phyloP scores from a whole-genome alignment of 345 rosid species.

The Eucalyptus pauciflora region DNA sequence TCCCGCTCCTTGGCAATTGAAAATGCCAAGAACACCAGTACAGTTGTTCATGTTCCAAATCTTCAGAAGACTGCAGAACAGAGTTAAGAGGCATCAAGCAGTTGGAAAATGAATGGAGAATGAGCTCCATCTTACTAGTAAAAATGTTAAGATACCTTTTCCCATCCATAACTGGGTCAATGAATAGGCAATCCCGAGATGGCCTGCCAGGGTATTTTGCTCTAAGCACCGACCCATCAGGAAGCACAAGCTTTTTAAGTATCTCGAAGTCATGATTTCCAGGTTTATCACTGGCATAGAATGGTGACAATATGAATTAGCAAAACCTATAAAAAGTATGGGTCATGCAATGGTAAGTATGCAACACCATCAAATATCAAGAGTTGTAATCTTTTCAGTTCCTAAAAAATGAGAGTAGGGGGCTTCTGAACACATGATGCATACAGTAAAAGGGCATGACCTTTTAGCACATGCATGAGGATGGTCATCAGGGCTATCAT shows the following conservation, averaged over 20 bases:
- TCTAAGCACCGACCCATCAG: conserved; percentile 41
- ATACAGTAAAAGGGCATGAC: background rate
- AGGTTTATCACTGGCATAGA: conserved; percentile 30
- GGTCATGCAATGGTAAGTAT: background rate
- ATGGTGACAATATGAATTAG: background rate
- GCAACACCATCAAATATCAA: background rate
- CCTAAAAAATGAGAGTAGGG: background rate
- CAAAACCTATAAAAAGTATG: background rate
- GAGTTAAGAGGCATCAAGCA: background rate
- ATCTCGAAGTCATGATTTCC: conserved; percentile 41
- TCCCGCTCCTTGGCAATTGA: conserved; percentile 58
- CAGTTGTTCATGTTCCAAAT: conserved; percentile 51
- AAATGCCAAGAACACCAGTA: conserved; percentile 34
- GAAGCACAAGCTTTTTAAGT: conserved; percentile 40
- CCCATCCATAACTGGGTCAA: conserved; percentile 41
- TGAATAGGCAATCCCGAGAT: conserved; percentile 37
- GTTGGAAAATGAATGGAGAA: background rate
- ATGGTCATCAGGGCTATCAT: background rate
- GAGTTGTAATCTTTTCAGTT: background rate
- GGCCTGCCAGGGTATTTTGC: conserved; percentile 57
- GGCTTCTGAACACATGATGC: background rate
- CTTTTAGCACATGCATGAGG: background rate
- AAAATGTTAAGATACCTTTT: conserved; percentile 17
- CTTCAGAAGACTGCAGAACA: conserved; percentile 27
- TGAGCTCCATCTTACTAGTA: background rate